Conservation (phyloP, 73 alveolate genomes). For the Paramecium sonneborni region DNA sequence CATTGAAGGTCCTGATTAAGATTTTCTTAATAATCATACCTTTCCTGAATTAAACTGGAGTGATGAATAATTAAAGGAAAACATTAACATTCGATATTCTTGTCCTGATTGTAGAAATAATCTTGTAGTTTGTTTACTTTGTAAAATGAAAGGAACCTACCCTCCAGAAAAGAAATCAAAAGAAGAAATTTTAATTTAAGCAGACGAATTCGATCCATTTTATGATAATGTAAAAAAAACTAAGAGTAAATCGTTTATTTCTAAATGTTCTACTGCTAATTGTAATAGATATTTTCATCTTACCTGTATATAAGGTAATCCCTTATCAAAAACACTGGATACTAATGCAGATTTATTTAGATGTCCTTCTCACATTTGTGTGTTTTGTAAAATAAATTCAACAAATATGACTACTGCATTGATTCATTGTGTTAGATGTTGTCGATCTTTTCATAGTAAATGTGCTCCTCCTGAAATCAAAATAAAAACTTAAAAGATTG, state of each 20-base stretch:
- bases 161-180: constrained; percentile 31
- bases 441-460: constrained; percentile 57
- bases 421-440: constrained; percentile 60
- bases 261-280: constrained; percentile 66
- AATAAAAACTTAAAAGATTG: not conserved
- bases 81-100: constrained; percentile 63
- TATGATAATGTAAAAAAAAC: constrained; percentile 8
- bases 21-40: constrained; percentile 41
- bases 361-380: constrained; percentile 60
- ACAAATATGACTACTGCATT: constrained; percentile 56
- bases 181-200: not conserved
- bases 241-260: not conserved
- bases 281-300: constrained; percentile 59
- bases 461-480: constrained; percentile 41
- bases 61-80: constrained; percentile 62
- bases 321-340: constrained; percentile 46
- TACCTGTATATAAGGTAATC: constrained; percentile 28
- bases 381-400: constrained; percentile 5
- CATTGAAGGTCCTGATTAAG: constrained; percentile 57
- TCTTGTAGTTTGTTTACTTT: constrained; percentile 74
- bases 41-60: constrained; percentile 66
- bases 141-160: constrained; percentile 71
- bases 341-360: constrained; percentile 51
- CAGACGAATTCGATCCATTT: constrained; percentile 2
- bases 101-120: constrained; percentile 80